Evolutionary conservation across 495 filamentous ascomycete genomes (phyloP).

Genomic region (Xylaria intraflava): DNA sequence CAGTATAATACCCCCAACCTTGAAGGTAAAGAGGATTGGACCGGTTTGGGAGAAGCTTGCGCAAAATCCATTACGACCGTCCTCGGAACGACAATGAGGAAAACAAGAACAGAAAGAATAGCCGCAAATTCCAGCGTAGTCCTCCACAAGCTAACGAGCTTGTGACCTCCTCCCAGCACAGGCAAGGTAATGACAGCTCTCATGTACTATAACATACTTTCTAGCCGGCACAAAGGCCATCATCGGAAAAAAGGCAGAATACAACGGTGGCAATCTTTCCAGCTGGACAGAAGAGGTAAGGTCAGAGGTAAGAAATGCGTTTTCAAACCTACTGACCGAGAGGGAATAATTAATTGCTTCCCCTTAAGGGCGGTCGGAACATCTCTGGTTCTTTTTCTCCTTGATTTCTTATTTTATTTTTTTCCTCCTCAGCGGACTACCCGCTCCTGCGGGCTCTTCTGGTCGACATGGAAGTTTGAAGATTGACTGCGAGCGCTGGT

Average conservation of each 20-base stretch:
- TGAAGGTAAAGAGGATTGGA: slow-evolving; percentile 14
- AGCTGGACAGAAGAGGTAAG: slow-evolving; percentile 47
- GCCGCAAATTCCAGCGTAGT: not conserved
- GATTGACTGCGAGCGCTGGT: not conserved
- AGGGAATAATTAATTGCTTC: not conserved
- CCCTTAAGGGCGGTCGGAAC: not conserved
- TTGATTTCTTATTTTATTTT: slow-evolving; percentile 8
- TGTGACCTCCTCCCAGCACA: slow-evolving; percentile 5
- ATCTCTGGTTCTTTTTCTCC: slow-evolving; percentile 12
- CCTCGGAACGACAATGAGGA: not conserved
- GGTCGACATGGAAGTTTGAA: not conserved
- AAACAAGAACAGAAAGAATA: not conserved
- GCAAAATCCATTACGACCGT: not conserved
- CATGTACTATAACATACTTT: slow-evolving; percentile 45
- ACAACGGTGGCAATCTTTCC: no score
- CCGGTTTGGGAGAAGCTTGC: not conserved
- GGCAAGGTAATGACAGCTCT: slow-evolving; percentile 49
- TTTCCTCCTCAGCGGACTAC: no score
- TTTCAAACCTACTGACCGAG: slow-evolving; percentile 32
- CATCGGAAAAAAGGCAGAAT: not conserved
- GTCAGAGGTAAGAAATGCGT: slow-evolving; percentile 58
- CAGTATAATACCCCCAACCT: slow-evolving; percentile 8
- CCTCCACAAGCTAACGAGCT: not conserved
- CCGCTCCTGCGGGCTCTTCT: not conserved
- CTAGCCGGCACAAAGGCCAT: slow-evolving; percentile 1